Percentiles rank a stretch among this genome's conserved stretches.
Conservation (phyloP, 1,139 yeast genomes). For the Candida tropicalis region DNA sequence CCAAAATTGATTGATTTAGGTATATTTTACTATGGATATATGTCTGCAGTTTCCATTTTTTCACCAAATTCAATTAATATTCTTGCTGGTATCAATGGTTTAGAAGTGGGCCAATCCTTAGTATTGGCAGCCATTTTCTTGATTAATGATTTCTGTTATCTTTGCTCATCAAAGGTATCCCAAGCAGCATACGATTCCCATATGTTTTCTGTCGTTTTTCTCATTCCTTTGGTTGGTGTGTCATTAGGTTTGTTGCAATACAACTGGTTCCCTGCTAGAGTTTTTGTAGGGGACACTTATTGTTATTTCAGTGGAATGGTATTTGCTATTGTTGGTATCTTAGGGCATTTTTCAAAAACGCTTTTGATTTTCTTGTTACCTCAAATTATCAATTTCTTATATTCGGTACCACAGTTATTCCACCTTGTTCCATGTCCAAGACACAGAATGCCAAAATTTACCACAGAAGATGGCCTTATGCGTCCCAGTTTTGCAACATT, state of each 20-base stretch:
- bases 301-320: constrained; percentile 99
- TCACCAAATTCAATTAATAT: constrained; percentile 97
- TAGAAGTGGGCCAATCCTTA: constrained; percentile 93
- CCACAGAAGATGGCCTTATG: constrained; percentile 66
- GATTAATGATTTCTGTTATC: constrained; percentile 74
- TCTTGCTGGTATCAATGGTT: constrained; percentile 93
- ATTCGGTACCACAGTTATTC: constrained; percentile 88
- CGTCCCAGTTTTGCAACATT: constrained; percentile 60
- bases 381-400: constrained; percentile 84
- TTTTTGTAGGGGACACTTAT: constrained; percentile 97
- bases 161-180: constrained; percentile 42
- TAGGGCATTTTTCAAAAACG: constrained; percentile 96
- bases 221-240: constrained; percentile 87
- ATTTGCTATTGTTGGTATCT: constrained; percentile 93
- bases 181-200: constrained; percentile 81
- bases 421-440: constrained; percentile 91
- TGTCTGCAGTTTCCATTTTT: constrained; percentile 90
- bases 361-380: constrained; percentile 83
- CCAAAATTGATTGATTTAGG: constrained; percentile 74
- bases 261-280: constrained; percentile 91
- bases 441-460: constrained; percentile 84
- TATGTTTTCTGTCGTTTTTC: constrained; percentile 72
- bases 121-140: constrained; percentile 73
- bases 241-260: constrained; percentile 72
- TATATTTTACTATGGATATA: constrained; percentile 75